Base-by-base conservation (phyloP, 169 alveolate genomes). In the Pseudocohnilembus persalinus region DNA sequence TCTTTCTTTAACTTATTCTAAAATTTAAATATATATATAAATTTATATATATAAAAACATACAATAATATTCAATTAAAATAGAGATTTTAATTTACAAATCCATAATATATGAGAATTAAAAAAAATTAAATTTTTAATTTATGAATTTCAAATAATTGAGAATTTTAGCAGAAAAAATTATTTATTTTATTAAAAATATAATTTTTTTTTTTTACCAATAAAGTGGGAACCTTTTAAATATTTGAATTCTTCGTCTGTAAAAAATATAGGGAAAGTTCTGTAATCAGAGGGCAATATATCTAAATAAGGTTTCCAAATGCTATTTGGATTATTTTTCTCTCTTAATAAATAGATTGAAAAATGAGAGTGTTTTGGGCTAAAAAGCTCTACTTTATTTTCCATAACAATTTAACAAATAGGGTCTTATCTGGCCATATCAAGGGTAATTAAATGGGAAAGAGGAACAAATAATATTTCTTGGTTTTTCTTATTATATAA, bases 361-460 rank as follows among this genome's bases (percentile, higher is more conserved):
- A 95, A 86, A 84, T 88, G 91, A 32, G 95, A 89, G 82, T 95
- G 98, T 77, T 95, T 95, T 24, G 97, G 97, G 6, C 96, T 92
- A 0, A 93, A 78, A 68, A 94, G 85, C 77, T 91, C 92, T 84
- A 93, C 85, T 76, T 82, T 83, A 31, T 82, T 75, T 74, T 88
- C 79, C 27, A 88, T 77, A 88, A 95, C 92, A 80, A 93, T 89
- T 82, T 85, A 75, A 1, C 96, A 94, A n/a, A 91, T 81, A n/a
- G 88, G 78, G 31, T 92, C 89, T 74, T 86, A 90, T 75, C 89
- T 89, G 4, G 95, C 96, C 94, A 92, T 89, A 83, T 95, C 98
- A 33, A 95, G 89, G 1, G 98, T 91, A n/a, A 95, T 93, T 81
- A 93, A 83, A 80, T 92, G 92, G n/a, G 90, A 83, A 78, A 85